phyloP scores from a whole-genome alignment of 2,329 filamentous ascomycete genomes.

The Pseudocercospora ulei region DNA sequence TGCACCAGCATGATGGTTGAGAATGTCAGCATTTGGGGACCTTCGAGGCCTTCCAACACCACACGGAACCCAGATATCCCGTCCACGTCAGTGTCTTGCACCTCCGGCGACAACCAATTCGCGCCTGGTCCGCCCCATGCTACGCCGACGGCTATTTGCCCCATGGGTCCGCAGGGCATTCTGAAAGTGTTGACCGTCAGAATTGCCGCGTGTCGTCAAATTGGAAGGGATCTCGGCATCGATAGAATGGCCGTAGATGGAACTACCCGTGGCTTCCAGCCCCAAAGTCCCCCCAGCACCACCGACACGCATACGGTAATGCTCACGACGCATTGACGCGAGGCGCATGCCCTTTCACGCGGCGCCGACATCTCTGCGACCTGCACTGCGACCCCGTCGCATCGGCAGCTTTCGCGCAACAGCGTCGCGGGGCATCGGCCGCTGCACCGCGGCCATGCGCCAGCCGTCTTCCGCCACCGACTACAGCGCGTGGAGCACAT shows the following conservation, averaged over 20 bases:
- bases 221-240: no score
- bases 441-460: neutral
- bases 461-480: constrained; percentile 29
- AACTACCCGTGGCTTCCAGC: no score
- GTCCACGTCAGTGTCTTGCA: constrained; percentile 54
- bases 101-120: constrained; percentile 47
- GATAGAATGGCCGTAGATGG: no score
- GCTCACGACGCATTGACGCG: neutral
- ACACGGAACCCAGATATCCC: constrained; percentile 64
- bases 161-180: constrained; percentile 51
- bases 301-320: neutral
- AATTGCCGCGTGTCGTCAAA: no score
- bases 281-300: no score
- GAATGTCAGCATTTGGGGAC: constrained; percentile 30
- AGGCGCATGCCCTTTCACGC: constrained; percentile 4
- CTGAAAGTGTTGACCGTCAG: no score
- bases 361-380: no score
- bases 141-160: constrained; percentile 61
- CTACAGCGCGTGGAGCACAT: constrained; percentile 60
- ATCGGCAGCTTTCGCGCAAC: neutral
- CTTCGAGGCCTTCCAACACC: constrained; percentile 63
- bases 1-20: constrained; percentile 40
- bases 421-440: neutral
- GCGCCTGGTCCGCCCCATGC: constrained; percentile 59
- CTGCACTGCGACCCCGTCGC: neutral